Evolutionary conservation across 2,329 filamentous ascomycete species (phyloP).

Genomic region (Exserohilum turcica): DNA sequence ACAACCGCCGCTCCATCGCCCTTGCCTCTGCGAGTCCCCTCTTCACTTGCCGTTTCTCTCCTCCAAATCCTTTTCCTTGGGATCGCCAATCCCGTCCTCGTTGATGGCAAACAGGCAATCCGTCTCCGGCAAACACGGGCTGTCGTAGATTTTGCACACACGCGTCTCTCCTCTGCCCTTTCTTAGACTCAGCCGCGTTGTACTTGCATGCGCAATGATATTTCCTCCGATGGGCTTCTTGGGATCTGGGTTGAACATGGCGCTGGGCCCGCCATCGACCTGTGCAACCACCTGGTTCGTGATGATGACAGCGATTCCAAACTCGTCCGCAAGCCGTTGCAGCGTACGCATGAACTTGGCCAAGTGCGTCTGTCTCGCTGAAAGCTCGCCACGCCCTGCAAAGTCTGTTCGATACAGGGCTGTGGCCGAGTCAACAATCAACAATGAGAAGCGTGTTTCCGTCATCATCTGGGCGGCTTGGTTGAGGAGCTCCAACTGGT

Average conservation of each 20-base stretch:
- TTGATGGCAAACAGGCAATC: constrained; percentile 97
- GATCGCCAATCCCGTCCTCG: constrained; percentile 95
- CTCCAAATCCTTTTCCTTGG: constrained; percentile 91
- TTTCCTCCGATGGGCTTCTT: constrained; percentile 99
- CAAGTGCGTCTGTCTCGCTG: constrained; percentile 86
- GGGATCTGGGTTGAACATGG: constrained; percentile 99
- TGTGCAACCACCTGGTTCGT: constrained; percentile 99
- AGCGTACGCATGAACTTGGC: constrained; percentile 88
- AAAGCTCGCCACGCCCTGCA: constrained; percentile 92
- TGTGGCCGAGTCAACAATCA: constrained; percentile 95
- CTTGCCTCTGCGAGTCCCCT: neutral
- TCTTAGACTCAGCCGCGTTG: constrained; percentile 90
- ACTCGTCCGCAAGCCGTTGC: constrained; percentile 76
- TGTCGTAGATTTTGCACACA: constrained; percentile 99
- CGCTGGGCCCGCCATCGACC: constrained; percentile 91
- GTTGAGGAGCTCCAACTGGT: constrained; percentile 92
- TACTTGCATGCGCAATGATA: constrained; percentile 97
- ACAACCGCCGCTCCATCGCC: constrained; percentile 5
- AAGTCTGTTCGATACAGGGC: constrained; percentile 96
- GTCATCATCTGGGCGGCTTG: constrained; percentile 99
- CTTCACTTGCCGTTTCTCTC: constrained; percentile 55
- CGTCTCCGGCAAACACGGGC: constrained; percentile 92
- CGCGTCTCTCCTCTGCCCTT: constrained; percentile 94
- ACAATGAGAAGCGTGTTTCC: constrained; percentile 93
- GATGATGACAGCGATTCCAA: constrained; percentile 97